Conservation (phyloP, 139 green algal species). For the Haematococcus lacustris region DNA sequence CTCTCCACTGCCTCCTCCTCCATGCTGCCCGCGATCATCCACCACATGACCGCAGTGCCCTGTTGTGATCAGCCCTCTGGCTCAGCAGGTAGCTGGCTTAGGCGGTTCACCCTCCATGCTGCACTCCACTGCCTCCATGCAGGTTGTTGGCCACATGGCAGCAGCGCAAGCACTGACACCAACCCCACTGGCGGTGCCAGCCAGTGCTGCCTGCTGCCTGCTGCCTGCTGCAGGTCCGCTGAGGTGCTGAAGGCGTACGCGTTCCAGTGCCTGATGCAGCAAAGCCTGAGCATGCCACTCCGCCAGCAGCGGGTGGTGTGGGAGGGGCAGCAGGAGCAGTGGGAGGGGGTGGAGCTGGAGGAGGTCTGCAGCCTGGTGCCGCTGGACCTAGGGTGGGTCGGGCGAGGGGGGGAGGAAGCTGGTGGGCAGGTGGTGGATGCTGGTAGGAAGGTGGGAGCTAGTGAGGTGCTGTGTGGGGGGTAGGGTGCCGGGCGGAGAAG, state of each 20-base stretch:
- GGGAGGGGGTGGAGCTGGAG: not conserved
- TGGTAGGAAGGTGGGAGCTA: not conserved
- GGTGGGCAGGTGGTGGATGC: not conserved
- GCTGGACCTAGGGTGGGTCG: not conserved
- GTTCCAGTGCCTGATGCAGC: slow-evolving; percentile 22
- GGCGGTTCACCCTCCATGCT: too few relatives aligned
- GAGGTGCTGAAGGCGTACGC: slow-evolving; percentile 16
- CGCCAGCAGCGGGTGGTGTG: not conserved
- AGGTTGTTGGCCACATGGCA: too few relatives aligned
- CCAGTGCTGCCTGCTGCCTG: not conserved
- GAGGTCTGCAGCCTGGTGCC: slow-evolving; percentile 1
- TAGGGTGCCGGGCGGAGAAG: too few relatives aligned
- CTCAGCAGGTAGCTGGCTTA: not conserved
- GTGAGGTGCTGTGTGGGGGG: not conserved
- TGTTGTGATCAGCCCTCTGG: not conserved
- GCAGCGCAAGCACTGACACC: not conserved
- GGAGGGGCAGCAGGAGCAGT: not conserved
- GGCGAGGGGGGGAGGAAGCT: not conserved
- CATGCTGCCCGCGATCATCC: not conserved
- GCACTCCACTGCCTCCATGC: not conserved
- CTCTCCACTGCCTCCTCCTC: too few relatives aligned
- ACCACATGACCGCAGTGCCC: not conserved
- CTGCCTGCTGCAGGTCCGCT: not conserved
- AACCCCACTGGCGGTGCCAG: not conserved
- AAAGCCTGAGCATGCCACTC: not conserved